phyloP scores from a whole-genome alignment of 2,329 filamentous ascomycete species.

The Lomentospora prolificans region DNA sequence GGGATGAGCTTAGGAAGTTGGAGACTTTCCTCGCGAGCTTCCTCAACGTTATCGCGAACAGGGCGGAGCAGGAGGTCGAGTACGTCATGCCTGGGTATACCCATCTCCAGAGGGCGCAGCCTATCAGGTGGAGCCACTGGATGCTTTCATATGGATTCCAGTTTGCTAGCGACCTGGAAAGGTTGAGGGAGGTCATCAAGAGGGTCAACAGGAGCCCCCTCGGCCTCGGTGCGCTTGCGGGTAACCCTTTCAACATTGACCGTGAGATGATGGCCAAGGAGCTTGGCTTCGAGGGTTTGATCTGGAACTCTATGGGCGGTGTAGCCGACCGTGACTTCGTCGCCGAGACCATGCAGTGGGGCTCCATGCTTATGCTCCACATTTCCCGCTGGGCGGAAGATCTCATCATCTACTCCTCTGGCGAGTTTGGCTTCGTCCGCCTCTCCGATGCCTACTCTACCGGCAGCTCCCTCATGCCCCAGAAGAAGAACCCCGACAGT shows the following conservation, averaged over 20 bases:
- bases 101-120: constrained; percentile 72
- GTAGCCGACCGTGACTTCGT: constrained; percentile 76
- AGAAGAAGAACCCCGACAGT: constrained; percentile 79
- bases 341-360: constrained; percentile 73
- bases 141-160: constrained; percentile 64
- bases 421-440: constrained; percentile 67
- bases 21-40: constrained; percentile 60
- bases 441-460: constrained; percentile 74
- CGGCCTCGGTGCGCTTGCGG: constrained; percentile 67
- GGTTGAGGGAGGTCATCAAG: constrained; percentile 61
- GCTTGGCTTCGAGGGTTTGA: constrained; percentile 65
- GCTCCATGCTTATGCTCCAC: constrained; percentile 67
- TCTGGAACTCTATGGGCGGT: constrained; percentile 68
- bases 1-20: constrained; percentile 61
- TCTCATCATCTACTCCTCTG: constrained; percentile 70
- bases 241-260: constrained; percentile 75
- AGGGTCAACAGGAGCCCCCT: constrained; percentile 66
- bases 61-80: constrained; percentile 67
- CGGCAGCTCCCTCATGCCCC: constrained; percentile 67
- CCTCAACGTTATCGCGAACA: constrained; percentile 55
- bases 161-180: constrained; percentile 66
- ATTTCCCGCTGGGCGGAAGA: constrained; percentile 77
- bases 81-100: constrained; percentile 83
- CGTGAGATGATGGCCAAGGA: constrained; percentile 70
- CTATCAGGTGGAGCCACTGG: constrained; percentile 76